A percentile compares a stretch with the other conserved stretches of the same genome.
Evolutionary conservation across 805 yeast species (phyloP).

Genomic region (Pichia insulana): DNA sequence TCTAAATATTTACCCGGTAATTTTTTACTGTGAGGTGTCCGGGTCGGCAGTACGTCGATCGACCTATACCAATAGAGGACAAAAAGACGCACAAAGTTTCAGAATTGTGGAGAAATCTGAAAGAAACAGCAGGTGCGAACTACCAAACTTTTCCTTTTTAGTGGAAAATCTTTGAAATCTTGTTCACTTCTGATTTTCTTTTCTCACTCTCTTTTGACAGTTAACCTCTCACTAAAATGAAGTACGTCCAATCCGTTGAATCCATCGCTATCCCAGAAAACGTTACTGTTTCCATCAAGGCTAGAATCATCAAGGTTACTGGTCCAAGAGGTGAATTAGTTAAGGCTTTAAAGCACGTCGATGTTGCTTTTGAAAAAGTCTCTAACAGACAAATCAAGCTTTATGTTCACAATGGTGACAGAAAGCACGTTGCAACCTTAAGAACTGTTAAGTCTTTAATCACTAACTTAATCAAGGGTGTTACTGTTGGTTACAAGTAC

Average conservation of each 20-base stretch:
- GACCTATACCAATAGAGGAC: background rate
- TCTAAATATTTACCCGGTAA: background rate
- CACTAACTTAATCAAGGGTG: slow-evolving; percentile 94
- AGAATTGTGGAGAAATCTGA: background rate
- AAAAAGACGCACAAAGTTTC: background rate
- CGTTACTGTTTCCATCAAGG: slow-evolving; percentile 82
- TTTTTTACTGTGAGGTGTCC: slow-evolving; percentile 4
- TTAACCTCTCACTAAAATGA: slow-evolving; percentile 30
- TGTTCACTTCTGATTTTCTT: background rate
- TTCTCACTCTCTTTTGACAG: background rate
- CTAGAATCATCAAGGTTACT: slow-evolving; percentile 81
- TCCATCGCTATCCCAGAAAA: slow-evolving; percentile 73
- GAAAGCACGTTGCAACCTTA: slow-evolving; percentile 99
- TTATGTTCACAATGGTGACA: slow-evolving; percentile 96
- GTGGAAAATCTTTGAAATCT: background rate
- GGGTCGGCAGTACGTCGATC: slow-evolving; percentile 4
- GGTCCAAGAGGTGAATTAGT: slow-evolving; percentile 96
- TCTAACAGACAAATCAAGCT: slow-evolving; percentile 68
- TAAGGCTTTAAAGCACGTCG: slow-evolving; percentile 90
- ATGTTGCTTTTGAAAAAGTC: slow-evolving; percentile 84
- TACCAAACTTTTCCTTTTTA: background rate
- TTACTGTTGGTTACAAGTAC: slow-evolving; percentile 98
- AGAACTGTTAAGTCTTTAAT: slow-evolving; percentile 97
- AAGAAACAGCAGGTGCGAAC: too few relatives aligned
- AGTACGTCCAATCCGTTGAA: slow-evolving; percentile 56